Conservation (phyloP, 1,284 basidiomycete species). For the Anthracocystis walkeri region DNA sequence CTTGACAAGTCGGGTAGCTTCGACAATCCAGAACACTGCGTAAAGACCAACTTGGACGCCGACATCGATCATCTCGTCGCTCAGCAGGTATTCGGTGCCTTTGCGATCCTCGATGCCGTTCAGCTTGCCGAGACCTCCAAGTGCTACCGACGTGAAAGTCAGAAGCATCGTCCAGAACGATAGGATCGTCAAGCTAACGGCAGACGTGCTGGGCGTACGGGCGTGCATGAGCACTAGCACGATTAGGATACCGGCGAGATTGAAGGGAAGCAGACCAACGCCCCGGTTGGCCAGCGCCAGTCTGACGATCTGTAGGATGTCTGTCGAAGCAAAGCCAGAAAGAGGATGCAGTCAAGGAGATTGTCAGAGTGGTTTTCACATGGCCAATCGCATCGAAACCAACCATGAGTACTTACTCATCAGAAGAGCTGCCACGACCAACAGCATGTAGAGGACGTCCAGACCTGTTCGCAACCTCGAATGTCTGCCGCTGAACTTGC, state of each 20-base stretch:
- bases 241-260: constrained; percentile 49
- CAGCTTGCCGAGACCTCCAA: constrained; percentile 38
- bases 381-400: not conserved
- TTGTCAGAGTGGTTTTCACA: not conserved
- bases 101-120: constrained; percentile 37
- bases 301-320: constrained; percentile 56
- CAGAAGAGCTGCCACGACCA: constrained; percentile 48
- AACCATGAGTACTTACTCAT: constrained; percentile 48
- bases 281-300: constrained; percentile 56
- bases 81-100: constrained; percentile 48
- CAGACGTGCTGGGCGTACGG: constrained; percentile 3
- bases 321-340: constrained; percentile 16
- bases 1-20: constrained; percentile 18
- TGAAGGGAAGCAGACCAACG: constrained; percentile 55
- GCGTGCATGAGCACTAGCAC: constrained; percentile 48
- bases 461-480: constrained; percentile 15
- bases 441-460: constrained; percentile 44
- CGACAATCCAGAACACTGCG: constrained; percentile 39
- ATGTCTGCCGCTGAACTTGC: constrained; percentile 20
- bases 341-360: not conserved
- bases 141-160: constrained; percentile 45
- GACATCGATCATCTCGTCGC: constrained; percentile 55
- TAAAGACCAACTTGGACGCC: constrained; percentile 51
- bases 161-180: constrained; percentile 46
- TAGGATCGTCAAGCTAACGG: constrained; percentile 29